Base-by-base conservation (phyloP, 2,329 filamentous ascomycete species). In the Chaetomium sp. region DNA sequence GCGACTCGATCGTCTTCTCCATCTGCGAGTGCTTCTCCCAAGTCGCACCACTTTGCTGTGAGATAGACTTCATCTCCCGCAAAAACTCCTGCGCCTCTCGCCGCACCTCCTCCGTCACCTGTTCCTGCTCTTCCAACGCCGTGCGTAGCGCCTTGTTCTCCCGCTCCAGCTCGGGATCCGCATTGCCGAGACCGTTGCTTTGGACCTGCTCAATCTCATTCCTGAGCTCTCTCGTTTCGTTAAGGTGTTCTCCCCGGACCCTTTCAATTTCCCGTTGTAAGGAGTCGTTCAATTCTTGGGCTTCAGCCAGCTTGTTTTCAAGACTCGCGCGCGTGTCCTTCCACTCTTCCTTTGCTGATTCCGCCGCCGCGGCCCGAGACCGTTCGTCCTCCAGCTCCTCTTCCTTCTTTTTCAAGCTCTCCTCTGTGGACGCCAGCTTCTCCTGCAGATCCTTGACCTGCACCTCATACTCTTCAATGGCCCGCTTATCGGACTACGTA, bases 21-120 rank as follows among this genome's bases (percentile, higher is more conserved):
- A 97, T 78, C 63, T 85, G 83, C 51, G 90, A 84, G 70, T 97
- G 91, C 62, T 86, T 87, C 62, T 95, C 90, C 69, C 89, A 87
- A 6, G 87, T 85, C 9, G 85, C 79, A 60, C 84, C 85, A 65
- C 88, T 94, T 63, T 91, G 86, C 62, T 90, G 81, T 5, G 91
- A 95, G 47, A 97, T 79, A 46, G 82, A 76, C 60, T 89, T 85
- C 94, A 97, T 99, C 71, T 99, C 94, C 59, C 82, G 79, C 44
- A 99, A 72, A 68, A 92, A 96, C 49, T 85, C 81, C 55, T 89
- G 85, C 0, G 91, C 91, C 72, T 96, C 89, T 53, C 81, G 82
- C 32, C 89, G 84, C 36, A 96, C 94, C 65, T 96, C 88, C 59
- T 95, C 87, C 0, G 91, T 95, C 2, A 94, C 81, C 55, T 87